Evolutionary conservation across 805 yeast genomes (phyloP).

Genomic region (Yamadazyma kitorensis): DNA sequence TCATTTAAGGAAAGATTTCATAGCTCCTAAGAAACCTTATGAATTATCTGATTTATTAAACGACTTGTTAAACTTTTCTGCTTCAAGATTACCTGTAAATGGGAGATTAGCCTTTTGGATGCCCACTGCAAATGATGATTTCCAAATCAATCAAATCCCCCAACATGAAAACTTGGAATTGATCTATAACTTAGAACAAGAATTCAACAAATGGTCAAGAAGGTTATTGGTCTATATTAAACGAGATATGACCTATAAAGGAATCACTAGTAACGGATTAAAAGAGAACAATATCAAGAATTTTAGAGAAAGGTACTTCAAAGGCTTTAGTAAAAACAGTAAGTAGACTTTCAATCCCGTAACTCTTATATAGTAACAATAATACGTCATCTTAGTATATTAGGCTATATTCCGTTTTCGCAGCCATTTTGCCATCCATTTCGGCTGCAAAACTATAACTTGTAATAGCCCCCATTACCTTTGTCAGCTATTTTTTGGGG

Average conservation of each 20-base stretch:
- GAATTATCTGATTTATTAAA: conserved; percentile 72
- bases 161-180: conserved; percentile 72
- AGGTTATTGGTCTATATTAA: conserved; percentile 78
- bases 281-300: conserved; percentile 45
- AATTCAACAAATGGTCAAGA: conserved; percentile 91
- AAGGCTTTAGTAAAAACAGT: conserved; percentile 52
- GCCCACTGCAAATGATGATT: conserved; percentile 94
- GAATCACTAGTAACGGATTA: conserved; percentile 44
- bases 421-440: neutral
- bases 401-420: neutral
- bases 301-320: conserved; percentile 76
- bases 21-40: conserved; percentile 91
- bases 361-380: neutral
- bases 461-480: neutral
- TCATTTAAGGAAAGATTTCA: conserved; percentile 72
- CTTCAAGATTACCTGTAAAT: conserved; percentile 62
- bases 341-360: conserved; percentile 1
- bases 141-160: conserved; percentile 67
- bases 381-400: neutral
- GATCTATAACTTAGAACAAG: conserved; percentile 75
- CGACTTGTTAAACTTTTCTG: conserved; percentile 73
- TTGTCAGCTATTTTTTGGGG: neutral
- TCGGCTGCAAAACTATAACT: neutral
- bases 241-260: conserved; percentile 48
- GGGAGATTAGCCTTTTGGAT: conserved; percentile 95